Evolutionary conservation across 2,329 filamentous ascomycete genomes (phyloP), one percentile per base, ranked within the genome.

Genomic region (Pseudopyricularia javanii): DNA sequence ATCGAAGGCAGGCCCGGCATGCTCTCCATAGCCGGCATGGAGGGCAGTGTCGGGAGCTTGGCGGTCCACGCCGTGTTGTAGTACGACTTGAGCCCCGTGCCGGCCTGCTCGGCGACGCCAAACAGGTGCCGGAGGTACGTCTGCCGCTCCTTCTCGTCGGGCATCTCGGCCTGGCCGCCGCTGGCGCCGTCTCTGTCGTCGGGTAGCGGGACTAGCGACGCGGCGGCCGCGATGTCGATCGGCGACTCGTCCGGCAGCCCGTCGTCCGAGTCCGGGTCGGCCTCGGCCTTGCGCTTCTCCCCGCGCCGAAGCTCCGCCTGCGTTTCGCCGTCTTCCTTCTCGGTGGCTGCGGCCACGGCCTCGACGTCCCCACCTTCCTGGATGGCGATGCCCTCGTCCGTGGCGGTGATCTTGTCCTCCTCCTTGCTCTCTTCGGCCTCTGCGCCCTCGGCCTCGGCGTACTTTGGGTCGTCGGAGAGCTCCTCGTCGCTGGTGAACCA

Each of bases 401-500:
- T 58, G 26, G 51, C 55, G 15, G 40, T 52, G 32, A 56, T 54
- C 24, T 33, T 52, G 3, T 26, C 26, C 24, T 56, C 55, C 4
- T 60, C 58, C 8, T 50, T 35, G 4, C 34, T 55, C 24, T 57
- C 53, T 8, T 56, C 52, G 0, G 47, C 56, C 33, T 57, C 53
- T 7, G 54, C 54, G 2, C 57, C 50, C 52, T 64, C 59, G 0
- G 56, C 54, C 1, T 58, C 56, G n/a, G 54, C 53, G 50, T 63
- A 62, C 51, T 59, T 60, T 15, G 60, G 60, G 45, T 76, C 72
- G 50, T 78, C 75, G 6, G 70, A 63, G 14, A 76, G 59, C 1
- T 65, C 64, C 7, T 67, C 68, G 17, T 76, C 71, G 53, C 68
- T 70, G 8, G 67, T 62, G 58, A 77, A 76, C 82, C 83, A 86